Evolutionary conservation across 2,329 filamentous ascomycete genomes (phyloP).

Genomic region (Didymella arachidicola): DNA sequence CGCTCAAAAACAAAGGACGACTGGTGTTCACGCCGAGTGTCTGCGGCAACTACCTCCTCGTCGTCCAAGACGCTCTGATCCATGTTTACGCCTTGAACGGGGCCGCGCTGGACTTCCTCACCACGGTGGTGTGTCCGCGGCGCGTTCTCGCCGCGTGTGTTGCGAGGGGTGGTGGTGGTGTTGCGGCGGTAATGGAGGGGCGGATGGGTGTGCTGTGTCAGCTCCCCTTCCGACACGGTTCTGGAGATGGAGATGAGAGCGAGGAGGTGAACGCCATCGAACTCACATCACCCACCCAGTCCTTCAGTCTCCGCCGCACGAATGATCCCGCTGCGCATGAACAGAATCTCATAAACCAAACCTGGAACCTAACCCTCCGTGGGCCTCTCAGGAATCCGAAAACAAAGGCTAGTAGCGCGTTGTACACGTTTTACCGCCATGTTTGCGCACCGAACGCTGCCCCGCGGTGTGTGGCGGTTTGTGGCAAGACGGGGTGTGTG

Average conservation of each 20-base stretch:
- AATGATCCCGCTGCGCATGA: constrained; percentile 31
- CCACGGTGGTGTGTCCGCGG: constrained; percentile 64
- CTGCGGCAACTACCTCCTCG: constrained; percentile 66
- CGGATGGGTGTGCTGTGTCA: constrained; percentile 69
- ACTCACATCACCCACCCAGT: constrained; percentile 36
- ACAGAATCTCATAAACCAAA: constrained; percentile 40
- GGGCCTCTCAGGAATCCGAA: constrained; percentile 12
- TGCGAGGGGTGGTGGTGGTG: constrained; percentile 55
- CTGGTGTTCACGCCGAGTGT: constrained; percentile 62
- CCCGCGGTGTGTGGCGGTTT: constrained; percentile 70
- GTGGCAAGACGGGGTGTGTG: constrained; percentile 69
- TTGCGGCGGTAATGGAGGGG: constrained; percentile 67
- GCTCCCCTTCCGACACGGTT: constrained; percentile 22
- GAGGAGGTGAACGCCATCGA: constrained; percentile 35
- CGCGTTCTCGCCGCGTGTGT: constrained; percentile 65
- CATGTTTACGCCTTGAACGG: constrained; percentile 62
- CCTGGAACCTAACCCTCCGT: constrained; percentile 41
- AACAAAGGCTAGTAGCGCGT: too few species aligned
- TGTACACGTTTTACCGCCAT: constrained; percentile 57
- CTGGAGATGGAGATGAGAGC: constrained; percentile 20
- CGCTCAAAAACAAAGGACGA: constrained; percentile 24
- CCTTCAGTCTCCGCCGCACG: constrained; percentile 32
- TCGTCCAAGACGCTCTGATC: constrained; percentile 62
- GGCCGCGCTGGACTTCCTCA: constrained; percentile 55
- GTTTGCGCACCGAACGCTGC: constrained; percentile 69